Evolutionary conservation across 768 basidiomycete species (phyloP).

Genomic region (Kwoniella botswanensis): DNA sequence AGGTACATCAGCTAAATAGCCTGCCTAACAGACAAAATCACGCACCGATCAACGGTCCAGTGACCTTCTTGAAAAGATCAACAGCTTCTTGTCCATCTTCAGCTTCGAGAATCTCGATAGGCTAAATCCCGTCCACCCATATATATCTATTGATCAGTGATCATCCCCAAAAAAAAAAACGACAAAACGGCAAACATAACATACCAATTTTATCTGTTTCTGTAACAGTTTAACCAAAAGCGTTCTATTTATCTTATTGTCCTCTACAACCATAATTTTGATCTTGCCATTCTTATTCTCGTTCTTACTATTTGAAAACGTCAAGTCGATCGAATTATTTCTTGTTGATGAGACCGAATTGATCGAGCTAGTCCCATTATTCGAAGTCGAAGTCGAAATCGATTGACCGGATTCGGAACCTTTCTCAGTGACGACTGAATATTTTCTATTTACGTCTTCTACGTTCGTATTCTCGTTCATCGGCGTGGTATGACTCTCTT

Average conservation of each 20-base stretch:
- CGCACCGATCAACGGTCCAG: slow-evolving; percentile 31
- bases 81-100: slow-evolving; percentile 51
- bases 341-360: background rate
- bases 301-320: background rate
- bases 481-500: background rate
- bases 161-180: background rate
- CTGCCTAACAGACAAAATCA: background rate
- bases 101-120: slow-evolving; percentile 44
- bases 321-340: background rate
- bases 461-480: background rate
- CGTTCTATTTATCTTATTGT: slow-evolving; percentile 48
- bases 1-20: no score
- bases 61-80: slow-evolving; percentile 35
- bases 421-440: background rate
- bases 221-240: slow-evolving; percentile 39
- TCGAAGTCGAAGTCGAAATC: no score
- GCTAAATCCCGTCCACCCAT: slow-evolving; percentile 17
- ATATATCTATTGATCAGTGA: slow-evolving; percentile 1
- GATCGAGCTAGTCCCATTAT: no score
- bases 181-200: slow-evolving; percentile 2
- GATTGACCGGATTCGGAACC: background rate
- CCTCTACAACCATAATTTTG: slow-evolving; percentile 54
- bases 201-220: slow-evolving; percentile 26
- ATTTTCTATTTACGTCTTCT: background rate
- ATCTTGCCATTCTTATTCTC: slow-evolving; percentile 13